Evolutionary conservation across 495 filamentous ascomycete species (phyloP).

Genomic region (Cenococcum geophilum): DNA sequence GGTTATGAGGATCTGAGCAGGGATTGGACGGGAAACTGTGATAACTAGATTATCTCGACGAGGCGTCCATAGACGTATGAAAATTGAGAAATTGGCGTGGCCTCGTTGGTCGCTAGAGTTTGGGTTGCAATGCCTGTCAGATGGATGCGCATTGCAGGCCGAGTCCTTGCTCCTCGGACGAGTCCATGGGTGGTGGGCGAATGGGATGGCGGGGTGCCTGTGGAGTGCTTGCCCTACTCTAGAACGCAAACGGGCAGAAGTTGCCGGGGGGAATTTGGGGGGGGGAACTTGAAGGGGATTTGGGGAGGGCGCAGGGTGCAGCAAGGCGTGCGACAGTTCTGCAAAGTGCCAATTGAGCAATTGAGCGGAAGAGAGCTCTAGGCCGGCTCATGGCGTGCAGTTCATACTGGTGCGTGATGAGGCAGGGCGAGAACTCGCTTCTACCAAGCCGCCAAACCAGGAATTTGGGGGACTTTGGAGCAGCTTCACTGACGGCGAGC

Average conservation of each 20-base stretch:
- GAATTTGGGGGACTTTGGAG: too few relatives aligned
- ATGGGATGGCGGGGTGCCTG: neutral
- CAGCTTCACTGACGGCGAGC: too few relatives aligned
- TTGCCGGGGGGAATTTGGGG: too few relatives aligned
- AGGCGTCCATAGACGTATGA: neutral
- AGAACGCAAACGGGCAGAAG: neutral
- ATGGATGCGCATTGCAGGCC: neutral
- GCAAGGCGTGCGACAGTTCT: too few relatives aligned
- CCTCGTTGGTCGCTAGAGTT: neutral
- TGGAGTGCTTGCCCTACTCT: neutral
- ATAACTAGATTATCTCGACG: neutral
- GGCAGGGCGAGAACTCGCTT: too few relatives aligned
- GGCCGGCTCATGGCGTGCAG: too few relatives aligned
- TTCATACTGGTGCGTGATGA: too few relatives aligned
- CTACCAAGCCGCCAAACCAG: too few relatives aligned
- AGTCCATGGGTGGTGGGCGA: neutral
- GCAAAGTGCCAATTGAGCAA: too few relatives aligned
- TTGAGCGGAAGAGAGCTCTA: too few relatives aligned
- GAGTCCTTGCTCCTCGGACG: neutral
- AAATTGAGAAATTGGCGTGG: neutral
- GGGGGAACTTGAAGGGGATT: too few relatives aligned
- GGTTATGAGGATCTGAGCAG: neutral
- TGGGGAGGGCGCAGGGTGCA: neutral
- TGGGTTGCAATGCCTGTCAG: neutral
- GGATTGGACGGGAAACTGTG: neutral